These are phyloP conservation scores for Bisporella sp. DNA, from an alignment of 2,329 filamentous ascomycete species.

Conservation along the genomic window DNA sequence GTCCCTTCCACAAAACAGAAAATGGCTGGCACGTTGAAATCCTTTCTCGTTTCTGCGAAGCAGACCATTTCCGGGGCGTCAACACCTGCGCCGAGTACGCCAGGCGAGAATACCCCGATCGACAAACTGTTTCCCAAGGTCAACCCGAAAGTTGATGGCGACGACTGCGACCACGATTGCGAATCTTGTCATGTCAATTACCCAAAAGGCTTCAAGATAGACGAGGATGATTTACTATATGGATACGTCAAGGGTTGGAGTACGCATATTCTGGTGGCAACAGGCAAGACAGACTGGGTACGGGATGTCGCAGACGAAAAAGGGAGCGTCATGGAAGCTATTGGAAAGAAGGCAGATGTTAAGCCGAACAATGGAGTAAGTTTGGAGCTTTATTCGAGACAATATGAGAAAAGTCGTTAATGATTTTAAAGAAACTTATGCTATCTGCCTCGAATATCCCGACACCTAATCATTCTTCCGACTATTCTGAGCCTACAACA, in stretches of 20 bases:
- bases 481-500: constrained; percentile 64
- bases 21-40: constrained; percentile 23
- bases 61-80: constrained; percentile 20
- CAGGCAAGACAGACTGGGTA: constrained; percentile 95
- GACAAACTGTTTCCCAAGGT: constrained; percentile 63
- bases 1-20: constrained; percentile 10
- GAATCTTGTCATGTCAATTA: constrained; percentile 71
- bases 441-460: constrained; percentile 89
- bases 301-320: constrained; percentile 82
- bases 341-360: constrained; percentile 45
- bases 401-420: constrained; percentile 3
- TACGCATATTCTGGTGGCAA: constrained; percentile 86
- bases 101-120: constrained; percentile 14
- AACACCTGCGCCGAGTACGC: constrained; percentile 18
- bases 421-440: constrained; percentile 63
- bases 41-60: constrained; percentile 18
- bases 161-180: constrained; percentile 86
- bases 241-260: constrained; percentile 81
- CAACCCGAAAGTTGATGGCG: constrained; percentile 71
- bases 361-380: constrained; percentile 63
- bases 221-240: constrained; percentile 73
- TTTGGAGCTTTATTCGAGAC: constrained; percentile 13
- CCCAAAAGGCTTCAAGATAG: constrained; percentile 64
- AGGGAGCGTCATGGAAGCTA: constrained; percentile 75
- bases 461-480: constrained; percentile 58